Conservation (phyloP, 768 basidiomycete genomes). For the Harrya chromipes region DNA sequence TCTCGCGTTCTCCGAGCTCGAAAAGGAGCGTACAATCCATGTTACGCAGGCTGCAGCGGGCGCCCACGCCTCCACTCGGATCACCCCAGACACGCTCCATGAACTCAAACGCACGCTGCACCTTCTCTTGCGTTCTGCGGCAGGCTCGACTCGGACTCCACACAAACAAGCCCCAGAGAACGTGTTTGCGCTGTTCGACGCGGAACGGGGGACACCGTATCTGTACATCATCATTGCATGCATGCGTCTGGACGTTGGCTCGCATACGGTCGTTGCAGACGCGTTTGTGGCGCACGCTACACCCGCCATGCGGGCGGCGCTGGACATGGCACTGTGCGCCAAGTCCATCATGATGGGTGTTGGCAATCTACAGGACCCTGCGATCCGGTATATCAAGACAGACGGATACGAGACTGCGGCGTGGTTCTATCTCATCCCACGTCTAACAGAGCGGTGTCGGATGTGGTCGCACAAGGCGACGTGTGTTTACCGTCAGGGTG, state of each 20-base stretch:
- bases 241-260: slow-evolving; percentile 42
- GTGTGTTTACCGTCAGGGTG: slow-evolving; percentile 22
- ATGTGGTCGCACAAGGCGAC: slow-evolving; percentile 48
- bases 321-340: neutral
- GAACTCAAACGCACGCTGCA: slow-evolving; percentile 31
- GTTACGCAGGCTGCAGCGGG: neutral
- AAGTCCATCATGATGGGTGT: too few relatives aligned
- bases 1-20: slow-evolving; percentile 23
- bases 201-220: slow-evolving; percentile 15
- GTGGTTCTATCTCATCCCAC: slow-evolving; percentile 53
- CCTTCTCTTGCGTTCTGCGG: slow-evolving; percentile 20
- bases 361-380: neutral
- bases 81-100: slow-evolving; percentile 17
- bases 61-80: slow-evolving; percentile 1
- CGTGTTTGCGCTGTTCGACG: slow-evolving; percentile 18
- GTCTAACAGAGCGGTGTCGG: slow-evolving; percentile 51
- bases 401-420: slow-evolving; percentile 21
- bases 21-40: neutral
- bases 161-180: slow-evolving; percentile 3
- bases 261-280: slow-evolving; percentile 46
- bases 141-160: slow-evolving; percentile 6
- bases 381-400: slow-evolving; percentile 13
- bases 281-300: slow-evolving; percentile 41
- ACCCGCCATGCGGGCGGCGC: neutral
- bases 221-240: slow-evolving; percentile 45